Percentiles rank a stretch among this genome's conserved stretches.
phyloP scores from a whole-genome alignment of 306 rosid species.

The Trifolium pratense region DNA sequence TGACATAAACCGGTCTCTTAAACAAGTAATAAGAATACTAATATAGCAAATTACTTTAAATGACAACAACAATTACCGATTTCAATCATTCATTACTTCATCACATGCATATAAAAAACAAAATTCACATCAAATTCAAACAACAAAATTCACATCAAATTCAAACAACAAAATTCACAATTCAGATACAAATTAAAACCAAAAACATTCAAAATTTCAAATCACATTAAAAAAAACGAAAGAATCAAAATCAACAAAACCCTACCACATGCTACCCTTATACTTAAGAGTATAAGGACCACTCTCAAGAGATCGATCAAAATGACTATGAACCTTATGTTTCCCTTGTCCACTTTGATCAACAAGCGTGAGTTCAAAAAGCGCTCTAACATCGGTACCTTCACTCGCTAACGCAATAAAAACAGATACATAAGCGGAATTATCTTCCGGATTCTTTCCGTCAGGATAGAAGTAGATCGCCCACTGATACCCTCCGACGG shows the following conservation, averaged over 20 bases:
- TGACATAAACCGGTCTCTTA: neutral
- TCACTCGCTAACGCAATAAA: slow-evolving; percentile 85
- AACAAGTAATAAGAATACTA: neutral
- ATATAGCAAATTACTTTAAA: neutral
- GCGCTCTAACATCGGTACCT: slow-evolving; percentile 82
- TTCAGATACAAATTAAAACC: neutral
- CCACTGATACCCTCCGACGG: slow-evolving; percentile 83
- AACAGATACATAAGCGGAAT: slow-evolving; percentile 78
- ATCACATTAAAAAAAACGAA: neutral
- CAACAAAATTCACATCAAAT: too few relatives aligned
- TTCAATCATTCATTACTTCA: neutral
- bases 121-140: neutral
- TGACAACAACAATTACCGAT: neutral
- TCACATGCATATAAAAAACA: neutral
- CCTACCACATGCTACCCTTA: slow-evolving; percentile 92
- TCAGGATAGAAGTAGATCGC: slow-evolving; percentile 92
- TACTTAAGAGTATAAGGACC: slow-evolving; percentile 87
- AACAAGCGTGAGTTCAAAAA: slow-evolving; percentile 82
- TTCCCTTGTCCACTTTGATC: slow-evolving; percentile 80
- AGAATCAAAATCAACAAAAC: slow-evolving; percentile 3
- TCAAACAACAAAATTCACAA: neutral
- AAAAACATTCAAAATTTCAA: neutral
- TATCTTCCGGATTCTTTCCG: slow-evolving; percentile 85
- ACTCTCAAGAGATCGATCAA: slow-evolving; percentile 82
- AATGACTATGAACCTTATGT: slow-evolving; percentile 84